Percentiles rank a stretch among this genome's conserved stretches.
These are phyloP conservation scores for Fusarium chlamydosporum DNA, from an alignment of 2,329 filamentous ascomycete genomes.

Conservation along the genomic window DNA sequence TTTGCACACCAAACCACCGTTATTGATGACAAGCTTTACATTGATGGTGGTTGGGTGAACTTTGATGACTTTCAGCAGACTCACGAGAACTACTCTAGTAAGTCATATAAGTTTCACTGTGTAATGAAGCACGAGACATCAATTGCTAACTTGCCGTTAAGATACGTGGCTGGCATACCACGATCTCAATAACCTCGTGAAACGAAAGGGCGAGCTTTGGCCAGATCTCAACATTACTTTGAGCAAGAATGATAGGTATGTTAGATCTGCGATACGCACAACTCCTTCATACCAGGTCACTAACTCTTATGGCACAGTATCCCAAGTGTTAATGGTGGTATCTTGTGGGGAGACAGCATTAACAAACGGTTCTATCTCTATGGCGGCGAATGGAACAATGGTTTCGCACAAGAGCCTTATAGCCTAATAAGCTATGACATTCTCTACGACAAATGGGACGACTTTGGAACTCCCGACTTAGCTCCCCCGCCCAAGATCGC, in stretches of 20 bases:
- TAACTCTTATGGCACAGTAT: neutral
- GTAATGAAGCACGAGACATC: accelerated
- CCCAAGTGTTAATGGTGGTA: neutral
- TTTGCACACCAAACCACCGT: constrained; percentile 4
- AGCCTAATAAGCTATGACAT: constrained; percentile 5
- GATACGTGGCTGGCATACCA: constrained; percentile 6
- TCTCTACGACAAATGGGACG: constrained; percentile 10
- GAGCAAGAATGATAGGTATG: neutral
- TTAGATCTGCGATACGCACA: accelerated
- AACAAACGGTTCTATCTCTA: constrained; percentile 13
- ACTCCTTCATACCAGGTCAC: accelerated
- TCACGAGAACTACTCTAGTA: constrained; percentile 11
- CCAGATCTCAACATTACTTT: neutral
- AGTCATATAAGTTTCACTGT: too few species aligned
- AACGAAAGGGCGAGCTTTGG: constrained; percentile 2
- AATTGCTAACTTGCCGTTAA: neutral
- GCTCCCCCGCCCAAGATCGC: neutral
- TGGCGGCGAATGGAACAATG: constrained; percentile 13
- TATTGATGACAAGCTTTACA: constrained; percentile 12
- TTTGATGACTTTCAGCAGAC: constrained; percentile 20
- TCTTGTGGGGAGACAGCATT: neutral
- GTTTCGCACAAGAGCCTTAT: constrained; percentile 3
- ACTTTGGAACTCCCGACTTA: neutral
- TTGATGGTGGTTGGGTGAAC: constrained; percentile 16
- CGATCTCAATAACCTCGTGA: constrained; percentile 5